phyloP scores from a whole-genome alignment of 257 asterid genomes.

The Scutellaria barbata region DNA sequence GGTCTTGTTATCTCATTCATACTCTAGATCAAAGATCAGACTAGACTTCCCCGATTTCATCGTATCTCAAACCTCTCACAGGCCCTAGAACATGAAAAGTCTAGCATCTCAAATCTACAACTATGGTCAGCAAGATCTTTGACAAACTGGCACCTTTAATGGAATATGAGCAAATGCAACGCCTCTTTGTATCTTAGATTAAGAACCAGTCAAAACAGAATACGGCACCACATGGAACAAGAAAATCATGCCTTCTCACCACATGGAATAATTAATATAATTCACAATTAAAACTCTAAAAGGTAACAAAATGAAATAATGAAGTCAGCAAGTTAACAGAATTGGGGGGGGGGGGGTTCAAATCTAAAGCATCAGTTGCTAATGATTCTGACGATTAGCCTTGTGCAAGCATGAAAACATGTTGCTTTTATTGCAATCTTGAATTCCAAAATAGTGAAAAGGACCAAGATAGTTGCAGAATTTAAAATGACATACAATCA shows the following conservation, averaged over 20 bases:
- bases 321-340: slow-evolving; percentile 24
- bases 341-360: too few species aligned
- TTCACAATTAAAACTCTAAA: background rate
- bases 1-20: background rate
- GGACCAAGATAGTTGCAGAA: slow-evolving; percentile 20
- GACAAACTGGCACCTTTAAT: background rate
- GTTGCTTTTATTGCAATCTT: slow-evolving; percentile 35
- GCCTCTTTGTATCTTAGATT: background rate
- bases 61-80: slow-evolving; percentile 2
- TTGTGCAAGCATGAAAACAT: slow-evolving; percentile 19
- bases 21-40: slow-evolving; percentile 10
- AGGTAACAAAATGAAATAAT: background rate
- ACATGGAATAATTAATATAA: background rate
- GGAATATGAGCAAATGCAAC: background rate
- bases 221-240: background rate
- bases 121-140: background rate
- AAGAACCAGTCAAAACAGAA: background rate
- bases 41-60: background rate
- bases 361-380: too few species aligned
- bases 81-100: background rate
- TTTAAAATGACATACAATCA: slow-evolving; percentile 23
- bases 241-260: background rate
- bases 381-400: slow-evolving; percentile 29
- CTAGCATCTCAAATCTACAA: background rate
- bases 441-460: slow-evolving; percentile 32